Evolutionary conservation across 1,284 basidiomycete genomes (phyloP), one percentile per base, ranked within the genome.

Genomic region (Malassezia globosa): DNA sequence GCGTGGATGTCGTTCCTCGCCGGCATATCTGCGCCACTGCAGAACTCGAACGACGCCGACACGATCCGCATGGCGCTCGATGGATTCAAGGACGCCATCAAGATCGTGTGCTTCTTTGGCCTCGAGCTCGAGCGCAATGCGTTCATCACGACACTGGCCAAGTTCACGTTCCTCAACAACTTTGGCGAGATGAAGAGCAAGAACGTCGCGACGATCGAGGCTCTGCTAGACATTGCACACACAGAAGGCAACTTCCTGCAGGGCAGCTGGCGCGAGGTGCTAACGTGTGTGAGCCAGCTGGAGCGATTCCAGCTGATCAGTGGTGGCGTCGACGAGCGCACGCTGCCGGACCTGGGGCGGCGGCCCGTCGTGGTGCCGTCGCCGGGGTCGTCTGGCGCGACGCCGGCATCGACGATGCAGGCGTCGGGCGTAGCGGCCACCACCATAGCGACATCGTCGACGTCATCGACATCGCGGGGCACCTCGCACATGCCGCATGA

Each of bases 281-380:
- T 71, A 19, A 65, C 67, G 5, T 71, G 69, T 46, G 69, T 71
- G 35, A 65, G 62, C 45, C 67, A 69, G 54, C 53, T 71, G 33
- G 69, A 71, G 50, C 58, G 69, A 4, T 71, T 71, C 62, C 69
- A 71, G 57, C 59, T 71, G 13, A 69, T 71, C 51, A 61, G 62
- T 29, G 61, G 65, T 11, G 72, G 72, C 7, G 66, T 74, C 42
- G 74, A 75, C 43, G 72, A 73, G 37, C 59, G 72, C 40, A 87
- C 90, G 51, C 75, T 89, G 11, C 80, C 84, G 1, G 89, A 95
- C 52, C 68, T 81, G 31, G 81, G 82, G 36, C 79, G 84, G 55
- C 83, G 85, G 22, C 42, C 37, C 5, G n/a, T n/a, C n/a, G n/a
- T n/a, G n/a, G n/a, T n/a, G n/a, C n/a, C n/a, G n/a, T n/a, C n/a